Percentiles rank a stretch among this genome's conserved stretches.
These are phyloP conservation scores for Clitopilus hobsonii DNA, from an alignment of 768 basidiomycete genomes.

Conservation along the genomic window DNA sequence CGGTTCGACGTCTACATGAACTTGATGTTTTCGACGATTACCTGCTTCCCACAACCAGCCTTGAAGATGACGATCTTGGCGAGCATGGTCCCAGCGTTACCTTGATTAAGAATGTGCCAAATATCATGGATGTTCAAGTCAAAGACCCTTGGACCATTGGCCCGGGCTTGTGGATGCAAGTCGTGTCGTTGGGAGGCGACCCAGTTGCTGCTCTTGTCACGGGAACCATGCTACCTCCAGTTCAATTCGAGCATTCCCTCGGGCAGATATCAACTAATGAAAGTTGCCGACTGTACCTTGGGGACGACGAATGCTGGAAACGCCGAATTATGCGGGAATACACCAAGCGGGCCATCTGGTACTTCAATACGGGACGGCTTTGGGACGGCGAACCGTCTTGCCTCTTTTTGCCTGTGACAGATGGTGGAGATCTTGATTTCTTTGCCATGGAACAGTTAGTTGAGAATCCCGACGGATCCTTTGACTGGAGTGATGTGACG, in stretches of 20 bases:
- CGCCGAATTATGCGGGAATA: conserved; percentile 58
- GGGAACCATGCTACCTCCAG: conserved; percentile 49
- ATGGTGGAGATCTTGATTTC: conserved; percentile 50
- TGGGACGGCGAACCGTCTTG: conserved; percentile 47
- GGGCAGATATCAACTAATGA: conserved; percentile 27
- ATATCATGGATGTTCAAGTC: conserved; percentile 55
- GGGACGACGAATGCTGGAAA: conserved; percentile 40
- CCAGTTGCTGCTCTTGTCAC: conserved; percentile 61
- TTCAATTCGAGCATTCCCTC: conserved; percentile 33
- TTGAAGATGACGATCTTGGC: conserved; percentile 36
- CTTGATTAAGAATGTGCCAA: conserved; percentile 43
- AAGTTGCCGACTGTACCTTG: conserved; percentile 35
- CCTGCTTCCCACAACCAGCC: conserved; percentile 63
- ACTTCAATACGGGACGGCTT: conserved; percentile 56
- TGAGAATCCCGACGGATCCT: conserved; percentile 40
- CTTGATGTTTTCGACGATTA: conserved; percentile 82
- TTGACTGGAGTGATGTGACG: conserved; percentile 51
- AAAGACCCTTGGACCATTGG: conserved; percentile 65
- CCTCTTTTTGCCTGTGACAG: conserved; percentile 64
- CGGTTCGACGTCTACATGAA: conserved; percentile 62
- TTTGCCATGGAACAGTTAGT: conserved; percentile 47
- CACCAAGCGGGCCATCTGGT: conserved; percentile 58
- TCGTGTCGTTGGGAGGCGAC: conserved; percentile 45
- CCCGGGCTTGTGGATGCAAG: conserved; percentile 58
- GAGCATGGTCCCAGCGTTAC: conserved; percentile 43